These are phyloP conservation scores for Colletotrichum lindemuthianum DNA, from an alignment of 2,329 filamentous ascomycete genomes.

Conservation along the genomic window DNA sequence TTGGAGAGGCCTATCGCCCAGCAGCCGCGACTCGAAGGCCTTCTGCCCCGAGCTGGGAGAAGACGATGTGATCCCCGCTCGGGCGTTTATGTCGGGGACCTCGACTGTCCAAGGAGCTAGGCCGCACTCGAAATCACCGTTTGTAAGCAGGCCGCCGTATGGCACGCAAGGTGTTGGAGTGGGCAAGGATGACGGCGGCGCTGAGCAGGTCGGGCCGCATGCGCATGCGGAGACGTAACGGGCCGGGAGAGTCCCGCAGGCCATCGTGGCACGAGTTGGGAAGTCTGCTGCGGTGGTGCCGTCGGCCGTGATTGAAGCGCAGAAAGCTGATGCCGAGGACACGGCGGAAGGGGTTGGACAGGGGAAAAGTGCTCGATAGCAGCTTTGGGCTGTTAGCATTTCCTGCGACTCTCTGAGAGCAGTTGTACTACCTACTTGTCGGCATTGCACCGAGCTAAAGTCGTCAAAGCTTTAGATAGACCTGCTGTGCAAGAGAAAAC, in stretches of 20 bases:
- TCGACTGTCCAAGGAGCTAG: constrained; percentile 36
- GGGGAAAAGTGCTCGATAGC: constrained; percentile 39
- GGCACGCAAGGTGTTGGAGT: constrained; percentile 22
- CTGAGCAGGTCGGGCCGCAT: constrained; percentile 37
- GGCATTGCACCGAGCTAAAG: constrained; percentile 4
- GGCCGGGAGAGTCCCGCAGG: constrained; percentile 35
- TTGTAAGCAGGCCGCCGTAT: constrained; percentile 17
- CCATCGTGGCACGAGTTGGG: constrained; percentile 36
- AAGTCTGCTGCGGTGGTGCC: constrained; percentile 37
- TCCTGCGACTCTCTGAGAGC: too few relatives aligned
- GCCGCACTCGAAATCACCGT: constrained; percentile 27
- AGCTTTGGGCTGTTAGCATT: constrained; percentile 16
- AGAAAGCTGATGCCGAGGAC: constrained; percentile 37
- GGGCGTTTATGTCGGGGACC: constrained; percentile 30
- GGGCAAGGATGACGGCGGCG: neutral
- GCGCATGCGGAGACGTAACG: constrained; percentile 38
- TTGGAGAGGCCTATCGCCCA: neutral
- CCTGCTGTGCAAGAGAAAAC: neutral
- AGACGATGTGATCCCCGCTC: neutral
- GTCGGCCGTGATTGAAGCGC: constrained; percentile 38
- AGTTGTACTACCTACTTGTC: constrained; percentile 5
- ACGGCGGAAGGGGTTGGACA: constrained; percentile 36
- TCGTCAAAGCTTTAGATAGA: neutral
- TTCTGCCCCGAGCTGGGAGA: constrained; percentile 2
- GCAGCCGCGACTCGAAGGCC: constrained; percentile 6